Percentiles rank a stretch among this genome's conserved stretches.
These are phyloP conservation scores for Asclepias syriaca DNA, from an alignment of 257 asterid genomes.

Conservation along the genomic window DNA sequence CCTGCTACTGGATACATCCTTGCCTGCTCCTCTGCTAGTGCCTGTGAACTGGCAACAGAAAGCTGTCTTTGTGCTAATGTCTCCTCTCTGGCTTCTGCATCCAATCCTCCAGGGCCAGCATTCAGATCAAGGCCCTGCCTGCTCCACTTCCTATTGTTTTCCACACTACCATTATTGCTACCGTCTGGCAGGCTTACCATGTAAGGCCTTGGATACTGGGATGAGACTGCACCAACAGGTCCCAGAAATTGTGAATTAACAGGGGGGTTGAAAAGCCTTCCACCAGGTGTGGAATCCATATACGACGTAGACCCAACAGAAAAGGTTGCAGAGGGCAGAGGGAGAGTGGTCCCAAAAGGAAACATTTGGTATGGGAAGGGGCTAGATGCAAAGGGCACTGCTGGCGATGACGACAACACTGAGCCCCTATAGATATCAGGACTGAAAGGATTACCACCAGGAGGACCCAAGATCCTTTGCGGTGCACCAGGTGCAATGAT, in stretches of 20 bases:
- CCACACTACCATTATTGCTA: conserved; percentile 37
- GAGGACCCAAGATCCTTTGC: conserved; percentile 55
- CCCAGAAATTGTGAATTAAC: conserved; percentile 55
- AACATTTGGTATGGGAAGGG: conserved; percentile 27
- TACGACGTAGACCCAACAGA: conserved; percentile 40
- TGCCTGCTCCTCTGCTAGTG: conserved; percentile 57
- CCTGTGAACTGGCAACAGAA: conserved; percentile 55
- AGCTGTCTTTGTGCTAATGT: conserved; percentile 46
- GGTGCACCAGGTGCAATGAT: conserved; percentile 54
- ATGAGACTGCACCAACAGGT: conserved; percentile 44
- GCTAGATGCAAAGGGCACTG: conserved; percentile 31
- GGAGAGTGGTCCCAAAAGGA: conserved; percentile 55
- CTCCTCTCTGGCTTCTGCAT: conserved; percentile 59
- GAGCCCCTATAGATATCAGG: conserved; percentile 77
- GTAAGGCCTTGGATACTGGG: conserved; percentile 66
- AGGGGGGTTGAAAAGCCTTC: conserved; percentile 51
- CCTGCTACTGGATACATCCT: conserved; percentile 48
- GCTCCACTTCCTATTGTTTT: conserved; percentile 61
- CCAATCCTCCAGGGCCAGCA: conserved; percentile 68
- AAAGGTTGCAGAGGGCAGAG: conserved; percentile 55
- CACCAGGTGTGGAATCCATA: conserved; percentile 39
- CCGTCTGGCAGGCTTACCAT: conserved; percentile 34
- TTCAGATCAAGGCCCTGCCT: conserved; percentile 80
- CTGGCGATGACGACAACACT: conserved; percentile 79
- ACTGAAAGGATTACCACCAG: conserved; percentile 42